Conservation (phyloP, 108 stramenopile genomes). For the Cyclotella choctawhatcheeana region DNA sequence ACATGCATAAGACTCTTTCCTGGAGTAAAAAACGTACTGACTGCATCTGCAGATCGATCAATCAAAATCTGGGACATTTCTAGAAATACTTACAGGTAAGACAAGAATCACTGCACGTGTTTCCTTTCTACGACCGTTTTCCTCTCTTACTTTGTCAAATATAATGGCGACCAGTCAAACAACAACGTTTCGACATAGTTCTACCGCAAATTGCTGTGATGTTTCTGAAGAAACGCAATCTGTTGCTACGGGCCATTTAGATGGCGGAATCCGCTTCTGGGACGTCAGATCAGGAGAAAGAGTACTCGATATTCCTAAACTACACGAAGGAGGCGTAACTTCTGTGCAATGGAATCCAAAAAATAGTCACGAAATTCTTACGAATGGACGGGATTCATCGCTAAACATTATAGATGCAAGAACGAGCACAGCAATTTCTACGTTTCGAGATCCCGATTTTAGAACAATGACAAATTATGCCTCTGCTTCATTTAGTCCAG, state of each 20-base stretch:
- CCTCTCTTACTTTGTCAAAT: not conserved
- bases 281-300: conserved; percentile 70
- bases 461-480: conserved; percentile 49
- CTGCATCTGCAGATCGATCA: conserved; percentile 82
- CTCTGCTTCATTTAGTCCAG: conserved; percentile 71
- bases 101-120: not conserved
- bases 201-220: conserved; percentile 77
- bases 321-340: conserved; percentile 77
- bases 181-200: conserved; percentile 72
- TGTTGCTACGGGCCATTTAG: conserved; percentile 75
- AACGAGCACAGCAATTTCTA: conserved; percentile 48
- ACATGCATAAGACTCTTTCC: conserved; percentile 76
- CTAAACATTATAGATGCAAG: conserved; percentile 77
- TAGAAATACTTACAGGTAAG: conserved; percentile 66
- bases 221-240: conserved; percentile 48
- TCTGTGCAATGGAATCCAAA: conserved; percentile 79
- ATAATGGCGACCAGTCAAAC: conserved; percentile 44
- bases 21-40: conserved; percentile 68
- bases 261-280: conserved; percentile 83
- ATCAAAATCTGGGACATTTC: conserved; percentile 88
- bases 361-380: conserved; percentile 62
- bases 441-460: conserved; percentile 61
- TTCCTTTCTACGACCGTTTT: not conserved
- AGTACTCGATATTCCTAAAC: conserved; percentile 56
- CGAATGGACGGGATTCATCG: conserved; percentile 77